Evolutionary conservation across 2,329 filamentous ascomycete genomes (phyloP).

Genomic region (Beauveria medogensis): DNA sequence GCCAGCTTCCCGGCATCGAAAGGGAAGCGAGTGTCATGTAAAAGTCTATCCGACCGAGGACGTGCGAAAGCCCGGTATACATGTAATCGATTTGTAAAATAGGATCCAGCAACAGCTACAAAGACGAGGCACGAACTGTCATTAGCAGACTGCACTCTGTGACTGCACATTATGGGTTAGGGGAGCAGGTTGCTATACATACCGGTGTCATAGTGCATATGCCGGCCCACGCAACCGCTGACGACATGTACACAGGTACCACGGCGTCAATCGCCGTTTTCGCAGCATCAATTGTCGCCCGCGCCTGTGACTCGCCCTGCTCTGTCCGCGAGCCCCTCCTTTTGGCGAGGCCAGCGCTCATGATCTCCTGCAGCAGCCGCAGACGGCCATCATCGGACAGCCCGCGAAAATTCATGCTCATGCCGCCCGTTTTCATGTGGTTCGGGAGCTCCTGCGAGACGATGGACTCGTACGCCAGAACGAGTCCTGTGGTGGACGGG

Average conservation of each 20-base stretch:
- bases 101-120: slow-evolving; percentile 27
- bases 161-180: background rate
- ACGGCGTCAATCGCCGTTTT: slow-evolving; percentile 21
- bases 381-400: slow-evolving; percentile 20
- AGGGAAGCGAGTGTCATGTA: slow-evolving; percentile 26
- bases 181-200: slow-evolving; percentile 8
- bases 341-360: slow-evolving; percentile 22
- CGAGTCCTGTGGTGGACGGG: slow-evolving; percentile 22
- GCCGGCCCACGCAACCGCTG: slow-evolving; percentile 28
- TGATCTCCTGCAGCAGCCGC: slow-evolving; percentile 23
- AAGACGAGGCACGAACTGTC: background rate
- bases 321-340: slow-evolving; percentile 19
- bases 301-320: slow-evolving; percentile 21
- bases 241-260: slow-evolving; percentile 20
- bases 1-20: slow-evolving; percentile 18
- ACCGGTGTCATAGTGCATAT: slow-evolving; percentile 31
- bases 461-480: slow-evolving; percentile 28
- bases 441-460: slow-evolving; percentile 27
- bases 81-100: slow-evolving; percentile 25
- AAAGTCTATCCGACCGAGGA: slow-evolving; percentile 26
- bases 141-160: background rate
- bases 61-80: slow-evolving; percentile 22
- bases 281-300: slow-evolving; percentile 20
- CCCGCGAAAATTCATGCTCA: slow-evolving; percentile 18
- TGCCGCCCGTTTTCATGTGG: slow-evolving; percentile 21